phyloP scores from a whole-genome alignment of 1,139 yeast genomes.

The Candida buenavistaensis region DNA sequence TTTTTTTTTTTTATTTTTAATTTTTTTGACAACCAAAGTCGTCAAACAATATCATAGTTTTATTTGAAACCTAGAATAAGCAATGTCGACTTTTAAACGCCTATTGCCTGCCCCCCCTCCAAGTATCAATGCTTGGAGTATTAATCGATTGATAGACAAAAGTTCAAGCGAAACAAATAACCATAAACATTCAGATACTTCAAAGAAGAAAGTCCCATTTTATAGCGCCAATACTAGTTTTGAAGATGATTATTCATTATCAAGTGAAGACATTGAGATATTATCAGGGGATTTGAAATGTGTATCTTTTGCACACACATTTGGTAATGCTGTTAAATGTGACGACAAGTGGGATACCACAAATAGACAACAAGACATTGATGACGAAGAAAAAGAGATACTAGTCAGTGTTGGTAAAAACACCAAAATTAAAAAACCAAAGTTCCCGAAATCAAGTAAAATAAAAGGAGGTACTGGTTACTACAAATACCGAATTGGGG shows the following conservation, averaged over 20 bases:
- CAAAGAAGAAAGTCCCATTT: not conserved
- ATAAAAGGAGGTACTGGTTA: constrained; percentile 10
- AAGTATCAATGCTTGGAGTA: constrained; percentile 17
- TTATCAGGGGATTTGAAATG: constrained; percentile 3
- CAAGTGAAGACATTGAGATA: constrained; percentile 5
- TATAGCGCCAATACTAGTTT: not conserved
- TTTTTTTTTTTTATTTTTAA: no score
- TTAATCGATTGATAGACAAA: constrained; percentile 12
- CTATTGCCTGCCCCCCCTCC: constrained; percentile 21
- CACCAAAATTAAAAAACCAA: constrained; percentile 15
- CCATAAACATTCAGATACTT: not conserved
- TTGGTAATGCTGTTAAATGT: no score
- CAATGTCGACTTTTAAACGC: constrained; percentile 14
- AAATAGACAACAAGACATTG: not conserved
- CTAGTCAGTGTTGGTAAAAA: constrained; percentile 16
- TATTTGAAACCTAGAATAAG: no score
- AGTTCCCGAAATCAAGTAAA: constrained; percentile 12
- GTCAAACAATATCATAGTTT: no score
- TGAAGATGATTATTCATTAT: constrained; percentile 3
- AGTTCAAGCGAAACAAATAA: not conserved
- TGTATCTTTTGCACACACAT: constrained; percentile 7
- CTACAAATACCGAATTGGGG: constrained; percentile 8
- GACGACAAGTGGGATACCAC: no score
- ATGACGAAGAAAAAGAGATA: constrained; percentile 5
- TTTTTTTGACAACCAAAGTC: no score